phyloP scores from a whole-genome alignment of 805 yeast genomes.

The Blastobotrys parvus region DNA sequence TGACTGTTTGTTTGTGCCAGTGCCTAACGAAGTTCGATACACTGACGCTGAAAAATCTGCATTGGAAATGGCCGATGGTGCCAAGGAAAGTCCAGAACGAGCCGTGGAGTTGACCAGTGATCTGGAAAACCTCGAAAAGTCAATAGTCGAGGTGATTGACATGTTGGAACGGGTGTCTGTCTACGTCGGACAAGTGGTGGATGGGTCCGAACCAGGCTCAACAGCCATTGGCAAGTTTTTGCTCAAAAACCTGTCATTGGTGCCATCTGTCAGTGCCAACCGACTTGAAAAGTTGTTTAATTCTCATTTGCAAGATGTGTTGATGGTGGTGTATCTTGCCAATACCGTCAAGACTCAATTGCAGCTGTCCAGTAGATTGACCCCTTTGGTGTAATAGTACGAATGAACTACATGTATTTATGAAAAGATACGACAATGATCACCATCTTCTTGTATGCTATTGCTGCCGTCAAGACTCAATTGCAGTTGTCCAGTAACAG shows the following conservation, averaged over 20 bases:
- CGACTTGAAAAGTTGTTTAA: constrained; percentile 54
- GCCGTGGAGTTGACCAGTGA: constrained; percentile 27
- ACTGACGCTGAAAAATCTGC: constrained; percentile 42
- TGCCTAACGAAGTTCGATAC: constrained; percentile 56
- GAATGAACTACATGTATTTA: neutral
- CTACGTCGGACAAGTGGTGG: constrained; percentile 26
- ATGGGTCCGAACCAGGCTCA: constrained; percentile 22
- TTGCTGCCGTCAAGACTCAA: constrained; percentile 79
- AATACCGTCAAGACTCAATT: constrained; percentile 79
- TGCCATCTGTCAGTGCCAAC: constrained; percentile 37
- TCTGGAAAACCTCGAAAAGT: constrained; percentile 25
- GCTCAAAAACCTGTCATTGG: constrained; percentile 36
- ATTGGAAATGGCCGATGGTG: constrained; percentile 28
- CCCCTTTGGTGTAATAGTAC: constrained; percentile 37
- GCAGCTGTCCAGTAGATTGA: constrained; percentile 67
- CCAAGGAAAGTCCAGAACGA: constrained; percentile 27
- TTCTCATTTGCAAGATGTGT: constrained; percentile 68
- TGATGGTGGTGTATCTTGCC: constrained; percentile 74
- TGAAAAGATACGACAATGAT: no score
- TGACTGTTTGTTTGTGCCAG: constrained; percentile 63
- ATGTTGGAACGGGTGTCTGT: constrained; percentile 32
- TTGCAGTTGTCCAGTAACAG: constrained; percentile 58
- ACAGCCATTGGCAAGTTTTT: constrained; percentile 56
- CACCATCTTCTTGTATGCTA: no score
- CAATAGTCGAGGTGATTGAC: constrained; percentile 30